Conservation (phyloP, 257 asterid species). For the Petrea volubilis region DNA sequence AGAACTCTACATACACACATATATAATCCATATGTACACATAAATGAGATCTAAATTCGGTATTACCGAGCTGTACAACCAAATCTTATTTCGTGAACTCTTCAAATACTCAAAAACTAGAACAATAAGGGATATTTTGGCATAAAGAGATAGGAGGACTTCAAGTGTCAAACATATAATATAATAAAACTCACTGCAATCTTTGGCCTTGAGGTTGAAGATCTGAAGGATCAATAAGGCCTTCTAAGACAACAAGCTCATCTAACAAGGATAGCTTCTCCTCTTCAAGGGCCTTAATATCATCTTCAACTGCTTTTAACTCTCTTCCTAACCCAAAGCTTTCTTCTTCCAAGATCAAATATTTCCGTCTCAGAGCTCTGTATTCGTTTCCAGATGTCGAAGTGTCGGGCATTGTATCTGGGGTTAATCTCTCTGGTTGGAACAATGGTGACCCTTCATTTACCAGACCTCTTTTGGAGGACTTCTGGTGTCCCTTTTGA, state of each 20-base stretch:
- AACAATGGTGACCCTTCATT: slow-evolving; percentile 33
- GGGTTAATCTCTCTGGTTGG: slow-evolving; percentile 41
- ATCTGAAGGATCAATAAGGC: slow-evolving; percentile 73
- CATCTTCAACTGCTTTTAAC: slow-evolving; percentile 64
- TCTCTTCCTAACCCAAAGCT: slow-evolving; percentile 66
- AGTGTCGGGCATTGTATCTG: slow-evolving; percentile 46
- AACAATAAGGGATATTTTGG: background rate
- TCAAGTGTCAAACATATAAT: background rate
- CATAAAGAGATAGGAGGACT: background rate
- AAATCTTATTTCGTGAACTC: background rate
- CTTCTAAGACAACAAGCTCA: slow-evolving; percentile 91
- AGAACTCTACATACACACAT: background rate
- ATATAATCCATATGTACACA: background rate
- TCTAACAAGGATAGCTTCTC: slow-evolving; percentile 78
- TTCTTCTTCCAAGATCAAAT: slow-evolving; percentile 78
- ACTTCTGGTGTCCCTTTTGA: slow-evolving; percentile 49
- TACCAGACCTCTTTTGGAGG: slow-evolving; percentile 40
- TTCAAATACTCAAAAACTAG: background rate
- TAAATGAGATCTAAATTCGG: background rate
- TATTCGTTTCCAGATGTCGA: slow-evolving; percentile 60
- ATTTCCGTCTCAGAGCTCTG: slow-evolving; percentile 74
- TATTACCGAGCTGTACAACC: background rate
- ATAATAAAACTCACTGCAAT: slow-evolving; percentile 21
- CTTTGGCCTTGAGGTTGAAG: slow-evolving; percentile 42
- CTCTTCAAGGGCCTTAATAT: slow-evolving; percentile 71